phyloP scores from a whole-genome alignment of 2,329 filamentous ascomycete species.

The Hypoxylon sp. region DNA sequence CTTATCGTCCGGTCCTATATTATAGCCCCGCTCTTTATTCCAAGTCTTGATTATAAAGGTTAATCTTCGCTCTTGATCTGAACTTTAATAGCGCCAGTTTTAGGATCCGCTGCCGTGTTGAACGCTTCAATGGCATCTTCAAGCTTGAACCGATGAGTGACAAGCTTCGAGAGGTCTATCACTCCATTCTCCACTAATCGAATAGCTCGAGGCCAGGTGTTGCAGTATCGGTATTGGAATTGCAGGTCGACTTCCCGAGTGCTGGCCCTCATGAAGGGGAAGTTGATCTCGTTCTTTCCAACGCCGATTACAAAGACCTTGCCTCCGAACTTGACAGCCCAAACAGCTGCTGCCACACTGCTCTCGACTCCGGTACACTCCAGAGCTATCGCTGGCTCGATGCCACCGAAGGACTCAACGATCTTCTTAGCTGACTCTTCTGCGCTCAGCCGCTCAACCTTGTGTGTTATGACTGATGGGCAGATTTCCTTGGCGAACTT shows the following conservation, averaged over 20 bases:
- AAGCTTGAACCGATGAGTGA: slow-evolving; percentile 88
- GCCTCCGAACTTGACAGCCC: slow-evolving; percentile 92
- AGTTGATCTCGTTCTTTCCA: slow-evolving; percentile 93
- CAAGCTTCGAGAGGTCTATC: slow-evolving; percentile 83
- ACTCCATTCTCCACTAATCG: slow-evolving; percentile 87
- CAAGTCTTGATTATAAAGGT: slow-evolving; percentile 3
- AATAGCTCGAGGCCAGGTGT: slow-evolving; percentile 96
- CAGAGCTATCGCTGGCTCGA: slow-evolving; percentile 85
- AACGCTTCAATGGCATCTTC: slow-evolving; percentile 93
- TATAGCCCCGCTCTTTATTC: slow-evolving; percentile 1
- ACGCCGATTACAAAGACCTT: slow-evolving; percentile 98
- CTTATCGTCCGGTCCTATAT: slow-evolving; percentile 7
- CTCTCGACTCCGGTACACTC: slow-evolving; percentile 97
- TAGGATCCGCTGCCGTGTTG: slow-evolving; percentile 87
- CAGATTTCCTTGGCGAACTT: slow-evolving; percentile 88
- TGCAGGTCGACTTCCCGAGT: slow-evolving; percentile 94
- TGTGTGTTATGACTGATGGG: slow-evolving; percentile 84
- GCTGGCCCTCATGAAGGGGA: slow-evolving; percentile 94
- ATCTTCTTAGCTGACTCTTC: slow-evolving; percentile 81
- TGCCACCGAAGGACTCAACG: slow-evolving; percentile 78
- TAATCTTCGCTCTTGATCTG: slow-evolving; percentile 84
- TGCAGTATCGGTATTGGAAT: slow-evolving; percentile 96
- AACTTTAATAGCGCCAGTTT: slow-evolving; percentile 97
- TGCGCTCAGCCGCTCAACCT: slow-evolving; percentile 76
- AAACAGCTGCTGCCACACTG: slow-evolving; percentile 87